Evolutionary conservation across 495 filamentous ascomycete genomes (phyloP).

Genomic region (Xylaria palmicola): DNA sequence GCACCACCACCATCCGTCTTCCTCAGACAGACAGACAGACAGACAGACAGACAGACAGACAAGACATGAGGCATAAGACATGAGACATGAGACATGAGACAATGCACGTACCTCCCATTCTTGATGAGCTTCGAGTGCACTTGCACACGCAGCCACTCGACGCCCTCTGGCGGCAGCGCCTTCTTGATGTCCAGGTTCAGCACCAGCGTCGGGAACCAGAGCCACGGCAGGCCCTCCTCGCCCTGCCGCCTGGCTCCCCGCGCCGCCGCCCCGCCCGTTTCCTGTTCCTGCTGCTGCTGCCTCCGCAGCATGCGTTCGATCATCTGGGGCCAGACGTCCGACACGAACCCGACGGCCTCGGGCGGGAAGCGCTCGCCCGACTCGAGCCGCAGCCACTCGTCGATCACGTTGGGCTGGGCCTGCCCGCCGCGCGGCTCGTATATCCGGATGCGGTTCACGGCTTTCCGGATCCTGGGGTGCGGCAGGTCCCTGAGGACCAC

Average conservation of each 20-base stretch:
- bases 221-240: conserved; percentile 27
- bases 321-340: conserved; percentile 55
- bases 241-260: conserved; percentile 2
- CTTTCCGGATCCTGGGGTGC: conserved; percentile 59
- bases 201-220: conserved; percentile 76
- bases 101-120: conserved; percentile 60
- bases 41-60: too few species aligned
- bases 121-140: conserved; percentile 53
- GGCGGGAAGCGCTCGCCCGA: conserved; percentile 53
- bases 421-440: conserved; percentile 57
- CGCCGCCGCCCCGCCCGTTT: not conserved
- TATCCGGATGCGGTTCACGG: conserved; percentile 51
- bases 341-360: conserved; percentile 55
- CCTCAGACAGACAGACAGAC: too few species aligned
- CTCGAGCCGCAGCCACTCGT: conserved; percentile 65
- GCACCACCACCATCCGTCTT: too few species aligned
- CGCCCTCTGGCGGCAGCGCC: conserved; percentile 55
- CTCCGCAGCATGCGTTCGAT: conserved; percentile 12
- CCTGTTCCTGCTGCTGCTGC: conserved; percentile 15
- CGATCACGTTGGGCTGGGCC: conserved; percentile 41
- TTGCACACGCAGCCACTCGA: conserved; percentile 63
- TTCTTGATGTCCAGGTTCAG: conserved; percentile 68
- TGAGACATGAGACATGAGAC: too few species aligned
- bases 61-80: too few species aligned
- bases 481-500: conserved; percentile 39